A percentile compares a stretch with the other conserved stretches of the same genome.
These are phyloP conservation scores for Scutellaria galericulata DNA, from an alignment of 257 asterid genomes.

Conservation along the genomic window DNA sequence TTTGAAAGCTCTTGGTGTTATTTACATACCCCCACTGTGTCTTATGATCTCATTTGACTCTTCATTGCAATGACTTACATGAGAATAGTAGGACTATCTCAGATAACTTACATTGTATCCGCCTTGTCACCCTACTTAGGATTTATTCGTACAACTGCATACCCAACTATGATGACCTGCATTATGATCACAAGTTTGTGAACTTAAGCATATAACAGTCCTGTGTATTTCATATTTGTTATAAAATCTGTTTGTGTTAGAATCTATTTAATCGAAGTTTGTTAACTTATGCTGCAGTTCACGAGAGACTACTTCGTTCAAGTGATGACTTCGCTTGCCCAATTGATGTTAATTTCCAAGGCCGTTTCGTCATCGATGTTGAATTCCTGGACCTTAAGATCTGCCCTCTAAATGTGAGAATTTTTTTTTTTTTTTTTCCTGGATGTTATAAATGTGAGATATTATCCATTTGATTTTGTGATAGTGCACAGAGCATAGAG, in stretches of 20 bases:
- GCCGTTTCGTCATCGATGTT: conserved; percentile 80
- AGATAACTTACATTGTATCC: background rate
- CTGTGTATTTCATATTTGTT: background rate
- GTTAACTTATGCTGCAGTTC: conserved; percentile 63
- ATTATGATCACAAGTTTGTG: background rate
- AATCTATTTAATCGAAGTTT: background rate
- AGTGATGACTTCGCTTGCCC: conserved; percentile 93
- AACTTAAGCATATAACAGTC: background rate
- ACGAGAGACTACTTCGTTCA: conserved; percentile 80
- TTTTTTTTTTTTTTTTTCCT: too few species aligned
- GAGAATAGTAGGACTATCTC: background rate
- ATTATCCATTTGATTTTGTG: background rate
- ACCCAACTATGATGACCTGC: conserved; percentile 7
- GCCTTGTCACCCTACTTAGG: background rate
- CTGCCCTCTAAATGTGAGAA: conserved; percentile 55
- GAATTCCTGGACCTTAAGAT: conserved; percentile 94
- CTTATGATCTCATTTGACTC: background rate
- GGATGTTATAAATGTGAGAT: conserved; percentile 48
- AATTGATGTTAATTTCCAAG: conserved; percentile 66
- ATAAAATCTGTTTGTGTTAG: background rate
- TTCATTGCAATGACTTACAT: background rate
- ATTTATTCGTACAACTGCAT: conserved; percentile 1
- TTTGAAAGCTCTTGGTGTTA: background rate
- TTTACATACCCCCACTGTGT: too few species aligned
- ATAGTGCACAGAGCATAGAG: background rate